phyloP scores from a whole-genome alignment of 1,139 yeast species.

The Wickerhamomyces sp. region DNA sequence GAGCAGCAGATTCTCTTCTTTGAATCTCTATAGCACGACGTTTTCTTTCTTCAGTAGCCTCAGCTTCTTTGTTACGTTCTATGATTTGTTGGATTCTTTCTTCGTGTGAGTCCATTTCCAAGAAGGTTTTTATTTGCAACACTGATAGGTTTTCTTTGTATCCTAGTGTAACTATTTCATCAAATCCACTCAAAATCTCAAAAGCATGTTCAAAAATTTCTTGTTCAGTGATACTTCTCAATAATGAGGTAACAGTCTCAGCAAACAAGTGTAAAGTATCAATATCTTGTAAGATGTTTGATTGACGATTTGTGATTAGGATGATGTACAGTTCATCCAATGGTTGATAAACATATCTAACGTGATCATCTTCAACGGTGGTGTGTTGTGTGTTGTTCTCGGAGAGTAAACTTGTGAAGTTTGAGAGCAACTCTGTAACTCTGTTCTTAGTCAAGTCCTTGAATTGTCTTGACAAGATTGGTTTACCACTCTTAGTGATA shows the following conservation, averaged over 20 bases:
- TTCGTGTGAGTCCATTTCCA: conserved; percentile 98
- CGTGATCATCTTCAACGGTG: conserved; percentile 88
- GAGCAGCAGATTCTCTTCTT: conserved; percentile 52
- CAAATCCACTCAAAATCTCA: conserved; percentile 87
- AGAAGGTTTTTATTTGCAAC: conserved; percentile 80
- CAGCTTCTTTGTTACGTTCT: conserved; percentile 93
- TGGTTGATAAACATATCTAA: conserved; percentile 94
- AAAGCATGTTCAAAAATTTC: conserved; percentile 84
- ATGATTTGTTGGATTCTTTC: conserved; percentile 97
- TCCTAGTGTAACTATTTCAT: conserved; percentile 87
- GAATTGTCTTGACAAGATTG: conserved; percentile 90
- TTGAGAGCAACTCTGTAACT: conserved; percentile 80
- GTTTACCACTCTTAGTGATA: conserved; percentile 93
- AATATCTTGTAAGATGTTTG: conserved; percentile 92
- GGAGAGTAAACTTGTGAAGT: conserved; percentile 77
- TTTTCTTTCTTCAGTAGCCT: conserved; percentile 95
- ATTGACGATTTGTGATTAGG: conserved; percentile 82
- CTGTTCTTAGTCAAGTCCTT: conserved; percentile 80
- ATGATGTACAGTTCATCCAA: conserved; percentile 92
- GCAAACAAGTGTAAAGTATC: conserved; percentile 86
- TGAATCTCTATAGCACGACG: conserved; percentile 94
- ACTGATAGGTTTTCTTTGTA: conserved; percentile 83
- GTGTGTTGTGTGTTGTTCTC: conserved; percentile 80
- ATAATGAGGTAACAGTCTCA: conserved; percentile 71
- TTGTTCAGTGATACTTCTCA: conserved; percentile 72